Evolutionary conservation across 2,329 filamentous ascomycete genomes (phyloP), one percentile per base, ranked within the genome.

Genomic region (Akanthomyces uredinophilus): DNA sequence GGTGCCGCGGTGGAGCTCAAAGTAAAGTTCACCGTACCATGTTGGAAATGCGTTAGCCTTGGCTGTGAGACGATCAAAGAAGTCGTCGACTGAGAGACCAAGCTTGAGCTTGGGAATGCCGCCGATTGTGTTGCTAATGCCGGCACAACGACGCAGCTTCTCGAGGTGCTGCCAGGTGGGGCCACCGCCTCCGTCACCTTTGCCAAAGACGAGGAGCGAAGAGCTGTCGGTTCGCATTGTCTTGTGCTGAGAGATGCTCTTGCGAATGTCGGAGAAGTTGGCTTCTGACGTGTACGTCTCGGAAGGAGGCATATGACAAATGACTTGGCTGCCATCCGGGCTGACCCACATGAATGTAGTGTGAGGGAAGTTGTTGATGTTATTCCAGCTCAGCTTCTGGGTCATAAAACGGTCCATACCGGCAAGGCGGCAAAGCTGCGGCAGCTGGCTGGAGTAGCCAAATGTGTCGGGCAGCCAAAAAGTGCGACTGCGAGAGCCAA

Each of bases 401-500:
- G 95, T 99, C 70, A 99, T 89, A 80, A 99, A 99, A 39, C 94
- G 87, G 63, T 86, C 90, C 95, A 99, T 98, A 22, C 92, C 94
- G n/a, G 95, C 90, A 32, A 97, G 80, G 4, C 94, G 89, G 72
- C 92, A 98, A 47, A 99, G 81, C 72, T 99, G 95, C 14, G 95
- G 95, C 47, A 99, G 83, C 75, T 99, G 95, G 55, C 89, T 90
- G 0, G 93, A 97, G 77, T 99, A 99, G 16, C 95, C 95, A 77
- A 99, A 99, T 0, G 95, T 99, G 74, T 99, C 95, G 1, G 95
- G 95, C 7, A 99, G 83, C 95, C 95, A 99, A 76, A 99, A 99
- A 0, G 95, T 98, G 67, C 85, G 86, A 75, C 88, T 94, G 66
- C 95, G 87, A 70, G 90, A 84, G 49, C 95, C 95, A 73, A 99